phyloP scores from a whole-genome alignment of 768 basidiomycete species.

The Termitomyces sp. region DNA sequence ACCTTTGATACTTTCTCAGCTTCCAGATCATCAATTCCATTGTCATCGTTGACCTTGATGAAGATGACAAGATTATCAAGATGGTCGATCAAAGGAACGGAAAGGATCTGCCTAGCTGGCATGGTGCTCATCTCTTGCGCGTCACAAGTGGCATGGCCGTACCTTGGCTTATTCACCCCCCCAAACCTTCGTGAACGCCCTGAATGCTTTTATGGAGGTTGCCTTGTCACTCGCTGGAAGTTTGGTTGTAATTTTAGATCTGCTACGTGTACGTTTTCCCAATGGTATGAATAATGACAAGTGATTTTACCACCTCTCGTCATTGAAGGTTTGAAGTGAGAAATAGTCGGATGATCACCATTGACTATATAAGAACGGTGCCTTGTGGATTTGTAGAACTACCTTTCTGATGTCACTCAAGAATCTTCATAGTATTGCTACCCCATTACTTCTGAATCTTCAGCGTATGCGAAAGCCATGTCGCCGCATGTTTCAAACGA shows the following conservation, averaged over 20 bases:
- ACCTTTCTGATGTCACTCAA: background rate
- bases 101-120: constrained; percentile 42
- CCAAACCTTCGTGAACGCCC: constrained; percentile 29
- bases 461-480: background rate
- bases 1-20: background rate
- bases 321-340: too few relatives aligned
- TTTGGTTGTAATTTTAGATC: background rate
- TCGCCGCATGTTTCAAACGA: background rate
- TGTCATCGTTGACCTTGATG: constrained; percentile 59
- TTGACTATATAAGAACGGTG: background rate
- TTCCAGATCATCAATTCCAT: constrained; percentile 53
- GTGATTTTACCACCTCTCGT: background rate
- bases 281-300: background rate
- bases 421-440: background rate
- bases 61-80: constrained; percentile 52
- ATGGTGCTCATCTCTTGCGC: constrained; percentile 43
- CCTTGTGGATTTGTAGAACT: too few relatives aligned
- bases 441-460: background rate
- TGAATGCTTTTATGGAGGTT: constrained; percentile 4
- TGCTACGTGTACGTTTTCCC: constrained; percentile 4
- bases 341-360: too few relatives aligned
- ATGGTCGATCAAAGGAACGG: constrained; percentile 61
- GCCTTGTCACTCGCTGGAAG: background rate
- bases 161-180: constrained; percentile 49
- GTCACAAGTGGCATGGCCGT: constrained; percentile 42